Conservation (phyloP, 2,329 filamentous ascomycete genomes). For the Aspergillus terreus region DNA sequence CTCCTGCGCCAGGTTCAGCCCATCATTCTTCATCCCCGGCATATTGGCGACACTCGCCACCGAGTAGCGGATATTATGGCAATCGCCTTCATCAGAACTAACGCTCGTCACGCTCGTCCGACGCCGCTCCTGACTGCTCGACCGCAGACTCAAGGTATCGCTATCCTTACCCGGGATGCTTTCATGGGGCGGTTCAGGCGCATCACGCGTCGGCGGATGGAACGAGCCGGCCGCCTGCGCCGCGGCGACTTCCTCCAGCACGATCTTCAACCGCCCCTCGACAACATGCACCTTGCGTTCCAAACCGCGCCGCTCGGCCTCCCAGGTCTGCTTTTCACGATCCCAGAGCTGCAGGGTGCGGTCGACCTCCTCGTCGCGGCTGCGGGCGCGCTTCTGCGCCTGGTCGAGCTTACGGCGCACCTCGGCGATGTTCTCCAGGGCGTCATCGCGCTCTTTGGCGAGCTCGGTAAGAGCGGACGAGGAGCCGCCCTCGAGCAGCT, state of each 20-base stretch:
- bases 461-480: conserved; percentile 81
- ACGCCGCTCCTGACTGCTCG: conserved; percentile 62
- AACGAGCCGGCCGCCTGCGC: conserved; percentile 32
- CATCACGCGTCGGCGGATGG: conserved; percentile 47
- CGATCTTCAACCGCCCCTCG: conserved; percentile 75
- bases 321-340: conserved; percentile 79
- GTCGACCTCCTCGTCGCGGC: conserved; percentile 77
- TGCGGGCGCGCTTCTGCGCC: conserved; percentile 71
- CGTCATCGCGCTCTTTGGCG: conserved; percentile 79
- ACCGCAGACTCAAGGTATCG: conserved; percentile 69
- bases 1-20: conserved; percentile 83
- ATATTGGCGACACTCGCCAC: conserved; percentile 56
- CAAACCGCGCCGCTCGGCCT: conserved; percentile 73
- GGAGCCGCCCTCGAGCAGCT: conserved; percentile 81
- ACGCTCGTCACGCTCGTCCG: conserved; percentile 55
- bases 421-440: conserved; percentile 68
- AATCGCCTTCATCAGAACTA: conserved; percentile 48
- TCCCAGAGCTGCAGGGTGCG: conserved; percentile 77
- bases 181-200: conserved; percentile 48
- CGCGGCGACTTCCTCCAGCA: conserved; percentile 74
- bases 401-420: conserved; percentile 72
- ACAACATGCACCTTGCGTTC: conserved; percentile 88
- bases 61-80: conserved; percentile 66
- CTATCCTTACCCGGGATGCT: conserved; percentile 53
- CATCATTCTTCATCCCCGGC: conserved; percentile 57